Evolutionary conservation across 1,284 basidiomycete genomes (phyloP), one percentile per base, ranked within the genome.

Genomic region (Ganoderma lingzhi): DNA sequence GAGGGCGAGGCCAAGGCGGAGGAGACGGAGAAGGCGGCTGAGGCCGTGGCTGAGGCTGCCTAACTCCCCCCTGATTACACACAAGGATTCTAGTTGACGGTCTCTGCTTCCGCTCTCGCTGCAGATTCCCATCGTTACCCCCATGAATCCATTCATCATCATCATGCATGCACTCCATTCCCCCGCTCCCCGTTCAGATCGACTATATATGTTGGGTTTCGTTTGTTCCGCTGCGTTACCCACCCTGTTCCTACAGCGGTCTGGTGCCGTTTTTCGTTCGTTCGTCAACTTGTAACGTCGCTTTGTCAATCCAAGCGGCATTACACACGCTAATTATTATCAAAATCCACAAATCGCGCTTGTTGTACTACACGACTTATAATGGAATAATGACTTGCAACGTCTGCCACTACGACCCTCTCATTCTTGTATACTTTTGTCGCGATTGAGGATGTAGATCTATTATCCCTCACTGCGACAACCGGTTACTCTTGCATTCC

Each of bases 241-340:
- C 62, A 69, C 63, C 55, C 55, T 63, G 68, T 72, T 73, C 68
- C 66, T 64, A 68, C 64, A 72, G 71, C 79, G 85, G 84, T 87
- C 85, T 85, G 85, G 86, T 83, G 83, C 79, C 83, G 81, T 84
- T 83, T 80, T 75, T 78, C 76, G 78, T 76, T 76, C 80, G 78
- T 81, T 76, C 80, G 78, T 81, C 80, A 81, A 78, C 77, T 82
- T 78, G 81, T 80, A 75, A 68, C 61, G 75, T 75, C 74, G 75
- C 75, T 77, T 74, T 74, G 70, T 80, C 79, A 79, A 79, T 77
- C 23, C 71, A 67, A 72, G 82, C 78, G 82, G 78, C 77, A 69
- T 67, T 71, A 55, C 66, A 53, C 66, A 42, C 62, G 73, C 64
- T 70, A 48, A 67, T 65, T 35, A 64, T 56, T 30, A 41, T 15